A percentile compares a stretch with the other conserved stretches of the same genome.
Conservation (phyloP, 495 filamentous ascomycete genomes). For the Apiosordaria backusii region DNA sequence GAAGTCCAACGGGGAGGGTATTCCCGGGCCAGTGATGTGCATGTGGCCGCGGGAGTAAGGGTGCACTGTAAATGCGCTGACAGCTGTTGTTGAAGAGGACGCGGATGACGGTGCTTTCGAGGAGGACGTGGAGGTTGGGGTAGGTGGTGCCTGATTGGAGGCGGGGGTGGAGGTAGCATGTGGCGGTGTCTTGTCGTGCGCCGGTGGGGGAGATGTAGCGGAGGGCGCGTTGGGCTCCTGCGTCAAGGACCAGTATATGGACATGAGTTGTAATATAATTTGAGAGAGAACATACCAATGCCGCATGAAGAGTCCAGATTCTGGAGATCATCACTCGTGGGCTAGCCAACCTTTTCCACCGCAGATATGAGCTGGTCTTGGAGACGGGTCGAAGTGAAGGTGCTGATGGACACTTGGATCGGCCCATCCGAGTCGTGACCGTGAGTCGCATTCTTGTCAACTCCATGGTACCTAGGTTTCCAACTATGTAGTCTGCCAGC, state of each 20-base stretch:
- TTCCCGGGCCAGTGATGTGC: conserved; percentile 48
- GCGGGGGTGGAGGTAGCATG: conserved; percentile 44
- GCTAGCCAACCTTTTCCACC: conserved; percentile 40
- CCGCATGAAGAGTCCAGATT: conserved; percentile 27
- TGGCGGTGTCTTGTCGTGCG: conserved; percentile 44
- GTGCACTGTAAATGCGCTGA: conserved; percentile 44
- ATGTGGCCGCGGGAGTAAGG: conserved; percentile 55
- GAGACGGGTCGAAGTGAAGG: conserved; percentile 25
- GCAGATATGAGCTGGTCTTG: conserved; percentile 47
- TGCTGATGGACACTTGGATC: conserved; percentile 45
- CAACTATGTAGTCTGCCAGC: conserved; percentile 25
- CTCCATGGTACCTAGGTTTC: conserved; percentile 50
- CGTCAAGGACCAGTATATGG: not conserved
- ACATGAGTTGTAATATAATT: not conserved
- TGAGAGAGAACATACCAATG: not conserved
- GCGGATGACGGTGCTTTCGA: conserved; percentile 46
- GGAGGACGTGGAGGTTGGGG: conserved; percentile 50
- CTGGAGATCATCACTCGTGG: conserved; percentile 42
- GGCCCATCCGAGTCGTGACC: conserved; percentile 51
- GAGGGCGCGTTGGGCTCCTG: conserved; percentile 29
- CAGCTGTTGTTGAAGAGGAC: conserved; percentile 45
- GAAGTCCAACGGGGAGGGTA: conserved; percentile 38
- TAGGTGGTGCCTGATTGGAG: conserved; percentile 38
- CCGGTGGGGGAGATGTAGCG: conserved; percentile 40
- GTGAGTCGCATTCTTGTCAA: conserved; percentile 31